These are phyloP conservation scores for Cordyceps tenuipes DNA, from an alignment of 2,329 filamentous ascomycete species.

Conservation along the genomic window DNA sequence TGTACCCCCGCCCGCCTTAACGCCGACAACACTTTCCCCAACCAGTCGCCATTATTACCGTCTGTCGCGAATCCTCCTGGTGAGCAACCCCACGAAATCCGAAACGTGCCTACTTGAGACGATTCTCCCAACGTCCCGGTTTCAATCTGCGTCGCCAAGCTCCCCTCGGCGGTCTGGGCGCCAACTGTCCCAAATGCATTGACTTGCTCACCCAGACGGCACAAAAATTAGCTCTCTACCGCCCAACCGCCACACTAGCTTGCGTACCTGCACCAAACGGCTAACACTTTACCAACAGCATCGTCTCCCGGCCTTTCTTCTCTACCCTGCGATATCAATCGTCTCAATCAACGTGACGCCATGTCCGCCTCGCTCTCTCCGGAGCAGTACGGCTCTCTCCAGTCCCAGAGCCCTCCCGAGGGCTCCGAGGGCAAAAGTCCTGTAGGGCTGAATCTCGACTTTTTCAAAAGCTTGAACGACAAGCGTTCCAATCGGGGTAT, in stretches of 20 bases:
- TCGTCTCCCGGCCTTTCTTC: not conserved
- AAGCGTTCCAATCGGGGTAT: constrained; percentile 73
- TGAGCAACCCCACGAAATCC: constrained; percentile 5
- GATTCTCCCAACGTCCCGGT: not conserved
- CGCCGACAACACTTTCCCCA: not conserved
- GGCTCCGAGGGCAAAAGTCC: constrained; percentile 26
- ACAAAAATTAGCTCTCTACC: not conserved
- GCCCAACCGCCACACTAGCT: not conserved
- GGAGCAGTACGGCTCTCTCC: constrained; percentile 23
- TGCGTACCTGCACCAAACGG: not conserved
- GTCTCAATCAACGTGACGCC: not conserved
- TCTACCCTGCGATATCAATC: not conserved
- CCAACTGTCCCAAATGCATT: not conserved
- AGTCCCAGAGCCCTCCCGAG: constrained; percentile 20
- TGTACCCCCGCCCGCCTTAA: constrained; percentile 4
- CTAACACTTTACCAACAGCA: not conserved
- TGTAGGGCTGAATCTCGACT: constrained; percentile 44
- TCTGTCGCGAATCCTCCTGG: not conserved
- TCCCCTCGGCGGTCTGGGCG: not conserved
- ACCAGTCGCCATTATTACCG: not conserved
- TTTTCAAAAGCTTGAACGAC: constrained; percentile 60
- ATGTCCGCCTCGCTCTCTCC: constrained; percentile 35
- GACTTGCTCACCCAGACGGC: not conserved
- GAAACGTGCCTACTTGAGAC: constrained; percentile 10
- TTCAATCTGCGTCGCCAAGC: constrained; percentile 6